Evolutionary conservation across 2,329 filamentous ascomycete genomes (phyloP).

Genomic region (Dactylonectria macrodidyma): DNA sequence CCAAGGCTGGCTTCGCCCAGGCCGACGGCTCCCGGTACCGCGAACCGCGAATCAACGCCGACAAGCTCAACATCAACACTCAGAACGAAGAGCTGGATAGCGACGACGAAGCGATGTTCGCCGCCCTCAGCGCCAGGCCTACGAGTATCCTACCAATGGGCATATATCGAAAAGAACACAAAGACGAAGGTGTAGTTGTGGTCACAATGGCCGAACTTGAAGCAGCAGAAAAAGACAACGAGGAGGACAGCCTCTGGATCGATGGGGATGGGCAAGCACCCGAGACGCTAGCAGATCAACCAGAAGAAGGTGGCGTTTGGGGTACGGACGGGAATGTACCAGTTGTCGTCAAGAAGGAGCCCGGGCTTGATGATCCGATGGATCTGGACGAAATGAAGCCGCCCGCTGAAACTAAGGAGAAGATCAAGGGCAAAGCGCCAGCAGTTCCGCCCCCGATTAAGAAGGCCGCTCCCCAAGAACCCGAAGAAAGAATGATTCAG

Average conservation of each 20-base stretch:
- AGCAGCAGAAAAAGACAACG: conserved; percentile 64
- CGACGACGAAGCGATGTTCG: conserved; percentile 60
- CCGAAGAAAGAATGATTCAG: conserved; percentile 57
- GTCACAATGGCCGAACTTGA: conserved; percentile 72
- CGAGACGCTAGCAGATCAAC: conserved; percentile 47
- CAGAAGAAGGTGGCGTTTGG: conserved; percentile 61
- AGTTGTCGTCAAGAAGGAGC: conserved; percentile 62
- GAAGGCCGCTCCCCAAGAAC: conserved; percentile 51
- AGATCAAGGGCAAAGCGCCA: conserved; percentile 43
- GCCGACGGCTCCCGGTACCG: conserved; percentile 49
- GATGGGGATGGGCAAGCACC: conserved; percentile 52
- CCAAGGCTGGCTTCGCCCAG: conserved; percentile 57
- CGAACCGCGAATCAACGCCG: conserved; percentile 69
- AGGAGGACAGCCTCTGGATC: conserved; percentile 64
- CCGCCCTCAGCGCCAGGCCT: conserved; percentile 50
- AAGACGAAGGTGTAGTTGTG: conserved; percentile 67
- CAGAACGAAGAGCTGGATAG: conserved; percentile 62
- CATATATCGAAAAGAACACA: conserved; percentile 68
- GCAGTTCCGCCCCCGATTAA: conserved; percentile 40
- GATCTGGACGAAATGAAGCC: conserved; percentile 56
- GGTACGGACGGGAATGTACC: conserved; percentile 55
- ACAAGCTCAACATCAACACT: conserved; percentile 64
- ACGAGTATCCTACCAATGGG: conserved; percentile 66
- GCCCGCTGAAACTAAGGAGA: conserved; percentile 38
- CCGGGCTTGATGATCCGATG: conserved; percentile 58